Evolutionary conservation across 192 early-diverging fungal species (phyloP).

Genomic region (Rhizophagus prolifer): DNA sequence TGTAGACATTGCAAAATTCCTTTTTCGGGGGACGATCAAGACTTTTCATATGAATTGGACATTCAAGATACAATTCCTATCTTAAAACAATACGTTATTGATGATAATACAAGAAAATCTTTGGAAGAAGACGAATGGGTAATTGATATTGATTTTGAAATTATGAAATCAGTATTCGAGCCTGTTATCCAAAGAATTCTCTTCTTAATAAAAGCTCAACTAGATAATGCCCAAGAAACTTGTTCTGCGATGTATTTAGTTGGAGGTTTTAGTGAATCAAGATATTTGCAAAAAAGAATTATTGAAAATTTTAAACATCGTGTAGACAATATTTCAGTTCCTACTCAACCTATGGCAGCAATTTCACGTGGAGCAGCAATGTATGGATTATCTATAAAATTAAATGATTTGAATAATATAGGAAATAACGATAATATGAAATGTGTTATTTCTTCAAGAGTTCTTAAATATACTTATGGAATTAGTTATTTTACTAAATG

Average conservation of each 20-base stretch:
- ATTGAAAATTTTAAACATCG: constrained; percentile 34
- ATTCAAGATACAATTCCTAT: not conserved
- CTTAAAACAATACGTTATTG: not conserved
- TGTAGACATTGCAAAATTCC: no score
- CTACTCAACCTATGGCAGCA: constrained; percentile 32
- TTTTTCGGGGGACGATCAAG: not conserved
- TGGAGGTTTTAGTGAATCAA: constrained; percentile 39
- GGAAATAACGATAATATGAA: constrained; percentile 26
- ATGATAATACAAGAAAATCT: constrained; percentile 26
- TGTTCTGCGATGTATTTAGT: constrained; percentile 40
- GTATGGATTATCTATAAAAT: not conserved
- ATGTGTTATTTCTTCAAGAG: not conserved
- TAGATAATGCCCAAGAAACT: constrained; percentile 27
- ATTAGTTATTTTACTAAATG: no score
- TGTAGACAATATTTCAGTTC: constrained; percentile 34
- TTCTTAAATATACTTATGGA: constrained; percentile 10
- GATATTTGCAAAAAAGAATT: constrained; percentile 38
- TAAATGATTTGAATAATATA: constrained; percentile 40
- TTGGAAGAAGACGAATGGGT: constrained; percentile 44
- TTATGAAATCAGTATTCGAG: constrained; percentile 37
- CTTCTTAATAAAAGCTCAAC: constrained; percentile 35
- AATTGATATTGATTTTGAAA: constrained; percentile 48
- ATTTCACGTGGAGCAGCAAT: constrained; percentile 6
- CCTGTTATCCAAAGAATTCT: constrained; percentile 35
- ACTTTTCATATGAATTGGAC: not conserved